These are phyloP conservation scores for Pachyrhizus erosus DNA, from an alignment of 306 rosid species.

Conservation along the genomic window DNA sequence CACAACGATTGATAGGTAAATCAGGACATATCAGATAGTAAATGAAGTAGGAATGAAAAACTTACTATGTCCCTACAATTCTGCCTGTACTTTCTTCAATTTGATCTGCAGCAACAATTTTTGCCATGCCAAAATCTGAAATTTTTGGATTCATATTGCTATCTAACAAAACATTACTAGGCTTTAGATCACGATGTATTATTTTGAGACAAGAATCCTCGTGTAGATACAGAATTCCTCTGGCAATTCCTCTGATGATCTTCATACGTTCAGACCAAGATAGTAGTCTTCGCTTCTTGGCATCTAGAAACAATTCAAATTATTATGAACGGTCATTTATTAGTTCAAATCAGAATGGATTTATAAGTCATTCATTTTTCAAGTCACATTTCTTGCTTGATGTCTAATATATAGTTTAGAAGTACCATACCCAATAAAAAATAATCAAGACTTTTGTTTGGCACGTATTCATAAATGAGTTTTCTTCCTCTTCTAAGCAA, in stretches of 20 bases:
- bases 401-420: background rate
- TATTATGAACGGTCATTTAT: background rate
- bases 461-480: constrained; percentile 61
- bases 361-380: background rate
- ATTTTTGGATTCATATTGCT: constrained; percentile 50
- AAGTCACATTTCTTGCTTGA: background rate
- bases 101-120: constrained; percentile 40
- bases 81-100: constrained; percentile 35
- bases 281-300: constrained; percentile 18
- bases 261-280: constrained; percentile 46
- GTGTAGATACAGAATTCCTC: constrained; percentile 49
- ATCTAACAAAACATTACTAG: constrained; percentile 50
- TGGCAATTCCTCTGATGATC: constrained; percentile 45
- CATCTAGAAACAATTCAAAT: constrained; percentile 29
- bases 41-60: background rate
- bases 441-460: constrained; percentile 62
- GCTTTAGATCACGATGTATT: constrained; percentile 58
- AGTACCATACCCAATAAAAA: constrained; percentile 52
- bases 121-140: constrained; percentile 58
- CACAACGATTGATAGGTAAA: background rate
- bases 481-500: constrained; percentile 63
- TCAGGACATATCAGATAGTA: background rate
- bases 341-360: background rate
- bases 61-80: constrained; percentile 57
- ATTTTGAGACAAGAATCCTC: constrained; percentile 54